Percentiles rank a stretch among this genome's conserved stretches.
Conservation (phyloP, 768 basidiomycete species). For the Rhodocollybia butyracea region DNA sequence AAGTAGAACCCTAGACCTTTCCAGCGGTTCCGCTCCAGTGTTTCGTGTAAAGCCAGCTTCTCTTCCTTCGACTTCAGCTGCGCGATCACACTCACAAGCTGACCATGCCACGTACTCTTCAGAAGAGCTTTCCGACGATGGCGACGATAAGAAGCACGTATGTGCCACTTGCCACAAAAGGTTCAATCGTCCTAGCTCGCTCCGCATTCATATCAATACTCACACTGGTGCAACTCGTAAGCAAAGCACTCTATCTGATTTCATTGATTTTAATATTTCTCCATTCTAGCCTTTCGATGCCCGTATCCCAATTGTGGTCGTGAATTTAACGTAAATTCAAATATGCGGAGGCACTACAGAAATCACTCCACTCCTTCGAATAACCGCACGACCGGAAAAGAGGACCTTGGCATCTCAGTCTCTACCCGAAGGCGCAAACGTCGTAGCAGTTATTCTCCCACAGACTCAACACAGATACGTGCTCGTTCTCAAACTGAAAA, state of each 20-base stretch:
- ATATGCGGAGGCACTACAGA: conserved; percentile 78
- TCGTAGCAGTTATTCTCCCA: not conserved
- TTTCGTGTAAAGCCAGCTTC: not conserved
- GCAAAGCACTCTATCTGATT: conserved; percentile 17
- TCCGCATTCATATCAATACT: conserved; percentile 64
- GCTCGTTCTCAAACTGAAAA: not conserved
- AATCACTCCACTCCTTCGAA: conserved; percentile 41
- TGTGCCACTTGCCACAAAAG: conserved; percentile 57
- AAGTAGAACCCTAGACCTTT: not conserved
- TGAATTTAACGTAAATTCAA: conserved; percentile 81
- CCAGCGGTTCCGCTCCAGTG: not conserved
- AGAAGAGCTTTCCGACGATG: conserved; percentile 20
- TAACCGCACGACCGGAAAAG: not conserved
- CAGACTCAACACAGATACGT: not conserved
- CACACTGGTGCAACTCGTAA: conserved; percentile 72
- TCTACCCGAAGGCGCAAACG: not conserved
- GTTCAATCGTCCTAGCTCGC: conserved; percentile 67
- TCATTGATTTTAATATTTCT: not conserved
- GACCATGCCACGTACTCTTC: conserved; percentile 12
- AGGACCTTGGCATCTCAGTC: not conserved
- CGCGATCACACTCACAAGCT: conserved; percentile 17
- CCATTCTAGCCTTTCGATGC: conserved; percentile 62
- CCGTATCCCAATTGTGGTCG: conserved; percentile 72
- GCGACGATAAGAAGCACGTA: conserved; percentile 42
- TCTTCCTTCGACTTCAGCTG: conserved; percentile 10